Base-by-base conservation (phyloP, 352 stramenopile species). In the Globisporangium paddicum region DNA sequence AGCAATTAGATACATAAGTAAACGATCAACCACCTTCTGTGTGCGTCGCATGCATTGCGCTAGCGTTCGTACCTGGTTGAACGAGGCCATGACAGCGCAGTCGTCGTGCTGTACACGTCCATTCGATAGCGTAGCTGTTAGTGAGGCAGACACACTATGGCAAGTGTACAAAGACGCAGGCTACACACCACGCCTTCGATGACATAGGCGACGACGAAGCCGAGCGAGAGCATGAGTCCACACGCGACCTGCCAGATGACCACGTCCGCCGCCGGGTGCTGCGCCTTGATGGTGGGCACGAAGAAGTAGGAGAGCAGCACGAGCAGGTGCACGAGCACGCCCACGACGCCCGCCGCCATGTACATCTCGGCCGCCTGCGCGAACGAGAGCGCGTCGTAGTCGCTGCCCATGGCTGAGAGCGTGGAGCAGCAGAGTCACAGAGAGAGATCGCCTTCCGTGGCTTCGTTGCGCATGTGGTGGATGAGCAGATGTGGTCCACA, bases 241-340 rank as follows among this genome's bases (percentile, higher is more conserved):
- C 79, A 89, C 41, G 72, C 63, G 25, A 82, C 82, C 38, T 95
- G 85, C 82, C 82, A 95, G 58, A 87, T 64, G n/a, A 95, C 77
- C 58, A 95, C 70, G 37, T 82, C 59, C 2, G 81, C 85, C 11
- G 80, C 82, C 25, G 85, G 85, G 58, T 95, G 85, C 50, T 95
- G 85, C 56, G 78, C 77, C 45, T 85, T 84, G 68, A 95, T 84
- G 56, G 76, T 87, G 14, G 85, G 81, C 42, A 92, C 68, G 26
- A 86, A 63, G 34, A 89, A 69, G 53, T 84, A 95, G 10, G 85
- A 91, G 19, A 79, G 63, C 37, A 95, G 60, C 11, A 92, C 63
- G 41, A 90, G 58, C 46, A 90, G 63, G 50, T 95, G 82, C 16
- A 87, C 46, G 19, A 86, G 57, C 5, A 71, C 40, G 28, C 82